Percentiles rank a stretch among this genome's conserved stretches.
phyloP scores from a whole-genome alignment of 139 green algal species.

The Chlorella sp. region DNA sequence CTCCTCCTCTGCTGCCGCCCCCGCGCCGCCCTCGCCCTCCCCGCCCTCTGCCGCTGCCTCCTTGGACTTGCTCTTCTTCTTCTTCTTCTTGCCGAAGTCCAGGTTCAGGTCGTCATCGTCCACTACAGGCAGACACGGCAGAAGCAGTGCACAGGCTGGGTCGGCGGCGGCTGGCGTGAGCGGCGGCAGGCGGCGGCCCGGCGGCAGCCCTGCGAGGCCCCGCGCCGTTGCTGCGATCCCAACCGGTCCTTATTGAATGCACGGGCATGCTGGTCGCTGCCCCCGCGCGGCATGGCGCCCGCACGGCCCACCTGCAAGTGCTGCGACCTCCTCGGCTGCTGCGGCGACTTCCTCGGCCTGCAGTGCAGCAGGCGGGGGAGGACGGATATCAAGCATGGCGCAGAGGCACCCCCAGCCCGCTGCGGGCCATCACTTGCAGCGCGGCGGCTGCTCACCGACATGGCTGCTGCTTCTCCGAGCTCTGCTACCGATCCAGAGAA shows the following conservation, averaged over 20 bases:
- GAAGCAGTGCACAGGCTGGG: neutral
- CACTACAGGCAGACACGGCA: slow-evolving; percentile 24
- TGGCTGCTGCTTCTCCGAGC: neutral
- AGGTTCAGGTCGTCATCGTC: slow-evolving; percentile 44
- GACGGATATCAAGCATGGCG: neutral
- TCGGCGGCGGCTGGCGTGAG: too few species aligned
- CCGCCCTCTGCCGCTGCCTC: slow-evolving; percentile 4
- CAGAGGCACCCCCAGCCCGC: neutral
- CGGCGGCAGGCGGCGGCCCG: neutral
- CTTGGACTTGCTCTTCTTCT: slow-evolving; percentile 59
- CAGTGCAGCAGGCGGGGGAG: neutral
- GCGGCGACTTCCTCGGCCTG: slow-evolving; percentile 35
- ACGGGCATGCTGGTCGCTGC: neutral
- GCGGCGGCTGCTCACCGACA: slow-evolving; percentile 8
- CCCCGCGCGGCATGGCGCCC: neutral
- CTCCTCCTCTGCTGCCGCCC: slow-evolving; percentile 15
- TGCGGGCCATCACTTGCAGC: slow-evolving; percentile 6
- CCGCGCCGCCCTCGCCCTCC: slow-evolving; percentile 10
- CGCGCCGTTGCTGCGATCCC: neutral
- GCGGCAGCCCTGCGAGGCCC: neutral
- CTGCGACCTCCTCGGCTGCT: slow-evolving; percentile 45
- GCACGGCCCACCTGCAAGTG: slow-evolving; percentile 45
- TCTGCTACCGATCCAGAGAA: too few species aligned
- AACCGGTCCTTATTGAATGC: rapidly evolving
- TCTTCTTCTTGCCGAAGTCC: slow-evolving; percentile 67